Evolutionary conservation across 2,329 filamentous ascomycete species (phyloP).

Genomic region (Neoarthrinium moseri): DNA sequence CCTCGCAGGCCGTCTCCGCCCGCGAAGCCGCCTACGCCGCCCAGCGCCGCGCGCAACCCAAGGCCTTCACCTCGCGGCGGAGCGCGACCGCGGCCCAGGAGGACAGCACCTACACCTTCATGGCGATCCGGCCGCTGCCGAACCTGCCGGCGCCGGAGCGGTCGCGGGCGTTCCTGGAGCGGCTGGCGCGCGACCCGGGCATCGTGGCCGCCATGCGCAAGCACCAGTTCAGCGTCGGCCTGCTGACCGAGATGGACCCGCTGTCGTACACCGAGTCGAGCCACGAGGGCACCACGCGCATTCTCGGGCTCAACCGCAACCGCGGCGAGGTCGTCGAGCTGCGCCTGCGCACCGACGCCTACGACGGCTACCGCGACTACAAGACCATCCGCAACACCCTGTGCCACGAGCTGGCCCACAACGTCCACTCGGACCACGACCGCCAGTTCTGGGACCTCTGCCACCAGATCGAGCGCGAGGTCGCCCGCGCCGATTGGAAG

Average conservation of each 20-base stretch:
- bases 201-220: constrained; percentile 81
- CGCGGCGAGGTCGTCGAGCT: constrained; percentile 87
- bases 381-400: constrained; percentile 86
- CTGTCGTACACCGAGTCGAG: constrained; percentile 70
- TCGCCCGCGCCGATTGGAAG: constrained; percentile 76
- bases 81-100: constrained; percentile 41
- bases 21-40: constrained; percentile 41
- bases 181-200: constrained; percentile 78
- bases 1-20: constrained; percentile 46
- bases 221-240: constrained; percentile 79
- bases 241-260: constrained; percentile 96
- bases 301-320: constrained; percentile 85
- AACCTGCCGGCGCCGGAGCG: constrained; percentile 76
- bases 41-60: constrained; percentile 25
- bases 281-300: constrained; percentile 71
- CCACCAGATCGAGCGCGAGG: constrained; percentile 82
- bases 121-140: constrained; percentile 69
- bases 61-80: constrained; percentile 24
- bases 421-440: constrained; percentile 83
- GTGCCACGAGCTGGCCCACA: constrained; percentile 94
- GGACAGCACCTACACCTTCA: constrained; percentile 77
- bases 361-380: constrained; percentile 93
- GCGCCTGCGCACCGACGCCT: constrained; percentile 85
- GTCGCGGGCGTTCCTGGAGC: constrained; percentile 69
- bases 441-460: constrained; percentile 87